Evolutionary conservation across 768 basidiomycete genomes (phyloP).

Genomic region (Panaeolus papilionaceus): DNA sequence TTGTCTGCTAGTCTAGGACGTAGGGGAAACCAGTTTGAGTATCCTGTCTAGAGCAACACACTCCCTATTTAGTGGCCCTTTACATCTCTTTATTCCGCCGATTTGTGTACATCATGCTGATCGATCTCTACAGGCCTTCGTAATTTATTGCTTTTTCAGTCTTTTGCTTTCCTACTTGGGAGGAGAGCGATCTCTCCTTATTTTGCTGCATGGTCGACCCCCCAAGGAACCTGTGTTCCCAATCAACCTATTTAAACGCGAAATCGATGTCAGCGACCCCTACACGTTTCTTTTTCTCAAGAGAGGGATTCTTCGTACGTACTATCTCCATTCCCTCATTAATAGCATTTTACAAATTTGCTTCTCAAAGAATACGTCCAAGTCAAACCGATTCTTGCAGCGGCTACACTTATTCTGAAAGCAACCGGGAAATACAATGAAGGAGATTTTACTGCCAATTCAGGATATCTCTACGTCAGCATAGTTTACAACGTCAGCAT

Average conservation of each 20-base stretch:
- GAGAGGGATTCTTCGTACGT: slow-evolving; percentile 89
- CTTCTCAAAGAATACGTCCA: slow-evolving; percentile 87
- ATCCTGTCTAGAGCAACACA: too few species aligned
- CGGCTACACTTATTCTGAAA: slow-evolving; percentile 87
- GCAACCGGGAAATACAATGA: slow-evolving; percentile 88
- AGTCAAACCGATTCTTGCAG: slow-evolving; percentile 89
- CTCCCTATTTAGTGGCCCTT: neutral
- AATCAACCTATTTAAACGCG: slow-evolving; percentile 77
- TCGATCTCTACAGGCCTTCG: slow-evolving; percentile 69
- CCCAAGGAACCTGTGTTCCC: slow-evolving; percentile 91
- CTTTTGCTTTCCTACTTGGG: slow-evolving; percentile 86
- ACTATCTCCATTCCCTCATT: neutral
- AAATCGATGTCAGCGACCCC: slow-evolving; percentile 94
- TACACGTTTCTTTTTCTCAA: slow-evolving; percentile 94
- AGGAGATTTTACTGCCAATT: slow-evolving; percentile 82
- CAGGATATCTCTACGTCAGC: slow-evolving; percentile 92
- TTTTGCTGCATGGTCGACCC: slow-evolving; percentile 88
- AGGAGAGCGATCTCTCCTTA: slow-evolving; percentile 92
- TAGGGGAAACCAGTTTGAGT: neutral
- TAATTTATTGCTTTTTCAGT: slow-evolving; percentile 92
- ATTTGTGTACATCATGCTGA: neutral
- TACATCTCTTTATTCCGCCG: neutral
- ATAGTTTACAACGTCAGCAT: slow-evolving; percentile 87
- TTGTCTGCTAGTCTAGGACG: neutral
- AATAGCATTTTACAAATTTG: neutral